Base-by-base conservation (phyloP, 495 filamentous ascomycete genomes). In the Alectoria sarmentosa region DNA sequence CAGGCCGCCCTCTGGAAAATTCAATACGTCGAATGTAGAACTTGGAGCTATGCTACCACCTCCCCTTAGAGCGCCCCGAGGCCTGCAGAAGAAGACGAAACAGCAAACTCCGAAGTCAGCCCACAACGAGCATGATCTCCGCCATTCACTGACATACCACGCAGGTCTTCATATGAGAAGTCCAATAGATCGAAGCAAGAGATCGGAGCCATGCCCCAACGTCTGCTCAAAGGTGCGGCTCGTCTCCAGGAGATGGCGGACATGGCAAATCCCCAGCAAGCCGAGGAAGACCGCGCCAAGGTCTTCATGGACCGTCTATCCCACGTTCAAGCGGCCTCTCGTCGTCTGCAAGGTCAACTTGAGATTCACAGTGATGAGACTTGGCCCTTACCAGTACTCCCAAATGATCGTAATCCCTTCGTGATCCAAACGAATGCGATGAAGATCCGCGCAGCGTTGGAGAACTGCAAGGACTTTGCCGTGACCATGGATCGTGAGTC, bases 191-290 rank as follows among this genome's bases (percentile, higher is more conserved):
- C 52, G 2, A 55, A 55, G 52, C 15, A 32, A 48, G 26, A 55
- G 23, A 37, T 28, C 34, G 19, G 23, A 37, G 39, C 54, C 30
- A 46, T 30, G 28, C 13, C 11, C 11, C 52, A 32, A 30, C 49
- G 28, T 41, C 54, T 48, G 39, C 54, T 36, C 28, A 32, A 60
- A 41, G 62, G 39, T 38, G 52, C 42, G 6, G 62, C 41, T 48
- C 62, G 34, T 42, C 56, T 57, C 32, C 62, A 64, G 30, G 62
- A 64, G 30, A 64, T 64, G 62, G 28, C 37, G n/a, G 62, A 64
- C 42, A 37, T n/a, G 41, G 37, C 41, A 37, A 46, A 64, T 34
- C 39, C 62, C 4, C 21, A 38, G 21, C 55, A 58, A 42, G 52
- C 62, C 56, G 52, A 64, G 32, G 23, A 58, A 44, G 14, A 58